Evolutionary conservation across 2,329 filamentous ascomycete genomes (phyloP), one percentile per base, ranked within the genome.

Genomic region (Aspergillus felis): DNA sequence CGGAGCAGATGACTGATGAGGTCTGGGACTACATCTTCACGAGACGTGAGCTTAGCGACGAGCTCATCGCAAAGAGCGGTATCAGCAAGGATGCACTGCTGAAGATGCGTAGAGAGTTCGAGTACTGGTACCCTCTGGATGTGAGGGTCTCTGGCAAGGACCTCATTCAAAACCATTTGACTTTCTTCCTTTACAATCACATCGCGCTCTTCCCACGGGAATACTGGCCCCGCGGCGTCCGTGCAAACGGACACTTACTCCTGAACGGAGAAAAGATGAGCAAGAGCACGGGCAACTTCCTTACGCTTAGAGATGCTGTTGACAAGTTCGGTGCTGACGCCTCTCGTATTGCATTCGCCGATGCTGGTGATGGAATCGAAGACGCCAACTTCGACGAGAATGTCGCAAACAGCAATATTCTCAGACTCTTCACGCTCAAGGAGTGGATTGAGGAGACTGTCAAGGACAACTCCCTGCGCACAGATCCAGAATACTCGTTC

Each of bases 241-340:
- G 94, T 63, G 87, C 90, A 61, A 99, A 99, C 71, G 94, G 94
- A 1, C 93, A 97, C 77, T 79, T 97, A 68, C 86, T 96, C 75
- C 82, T 99, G 63, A 99, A 99, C 73, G 93, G 93, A 51, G 91
- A 96, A 73, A 99, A 99, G 84, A 99, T 99, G 94, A 89, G 87
- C 74, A 99, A 99, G 81, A 93, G 89, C 54, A 97, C 92, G 0
- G 94, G 94, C 61, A 99, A 97, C 79, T 99, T 99, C 81, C 82
- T 99, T 74, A 97, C 94, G 10, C 81, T 97, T 53, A 84, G 87
- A 54, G 90, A 97, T 61, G 84, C 92, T 29, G 88, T 93, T 14
- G 84, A 87, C 66, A 99, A 99, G 75, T 99, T 94, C 68, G 94
- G 94, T 69, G 93, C 94, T 8, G 94, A 97, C 73, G 94, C 94